Evolutionary conservation across 148 eudicot species (phyloP), one percentile per base, ranked within the genome.

Genomic region (Mesembryanthemum crystallinum): DNA sequence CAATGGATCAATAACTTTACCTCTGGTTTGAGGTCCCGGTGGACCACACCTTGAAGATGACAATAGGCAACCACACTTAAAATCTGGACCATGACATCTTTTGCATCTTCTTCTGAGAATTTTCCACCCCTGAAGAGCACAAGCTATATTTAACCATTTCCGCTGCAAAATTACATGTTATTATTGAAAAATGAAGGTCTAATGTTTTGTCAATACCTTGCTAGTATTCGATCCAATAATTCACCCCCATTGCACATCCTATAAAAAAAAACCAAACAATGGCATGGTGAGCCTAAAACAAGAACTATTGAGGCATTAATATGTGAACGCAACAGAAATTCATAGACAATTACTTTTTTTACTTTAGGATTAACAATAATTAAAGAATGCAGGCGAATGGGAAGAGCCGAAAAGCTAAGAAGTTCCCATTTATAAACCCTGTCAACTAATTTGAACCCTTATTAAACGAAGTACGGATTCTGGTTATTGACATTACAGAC

Each of bases 31-130:
- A 94, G 87, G 85, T 94, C 98, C 54, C 98, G 92, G 78, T 94
- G 98, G 83, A 94, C 98, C 30, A 94, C 96, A 27, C 98, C 98
- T 84, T 94, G 98, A 73, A 92, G 89, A 87, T 94, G 98, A 82
- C 97, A 94, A 76, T 88, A 94, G 37, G 98, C 87, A 51, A 83
- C 89, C 52, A 92, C 93, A 67, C 91, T 92, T 77, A 94, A 83
- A 83, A 94, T 90, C 78, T 94, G 98, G 74, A 92, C 87, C 95
- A 94, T 84, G 75, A 94, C 89, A 73, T 77, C 83, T 69, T 90
- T 94, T 32, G 98, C 98, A 70, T 94, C 98, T 74, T 92, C 98
- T 89, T 94, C 98, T 0, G 93, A 83, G 83, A 85, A 94, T 80
- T 90, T 94, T 60, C 98, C 98, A 79, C 97, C 98, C 89, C 98